Conservation (phyloP, 768 basidiomycete genomes). For the Suillus plorans region DNA sequence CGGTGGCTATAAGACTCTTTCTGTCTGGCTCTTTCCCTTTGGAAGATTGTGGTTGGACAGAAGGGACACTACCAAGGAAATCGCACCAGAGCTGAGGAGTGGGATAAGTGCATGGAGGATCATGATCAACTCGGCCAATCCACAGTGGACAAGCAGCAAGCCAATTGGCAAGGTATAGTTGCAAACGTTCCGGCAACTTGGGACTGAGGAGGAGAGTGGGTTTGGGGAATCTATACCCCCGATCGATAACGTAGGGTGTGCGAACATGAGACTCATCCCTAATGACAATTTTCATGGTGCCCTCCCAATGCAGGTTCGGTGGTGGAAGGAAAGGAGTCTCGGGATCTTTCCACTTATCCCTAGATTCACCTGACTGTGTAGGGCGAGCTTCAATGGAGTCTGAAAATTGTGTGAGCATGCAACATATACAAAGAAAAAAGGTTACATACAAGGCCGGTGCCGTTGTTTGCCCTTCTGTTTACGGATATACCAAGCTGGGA, state of each 20-base stretch:
- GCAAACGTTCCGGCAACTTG: not conserved
- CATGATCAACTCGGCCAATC: not conserved
- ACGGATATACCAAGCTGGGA: no score
- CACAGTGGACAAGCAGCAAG: not conserved
- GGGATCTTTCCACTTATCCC: not conserved
- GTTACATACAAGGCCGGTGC: no score
- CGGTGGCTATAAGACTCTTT: no score
- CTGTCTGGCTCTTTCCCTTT: no score
- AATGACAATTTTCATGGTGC: not conserved
- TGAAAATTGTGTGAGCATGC: no score
- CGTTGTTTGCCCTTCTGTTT: no score
- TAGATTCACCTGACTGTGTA: not conserved
- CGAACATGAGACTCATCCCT: not conserved
- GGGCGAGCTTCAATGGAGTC: not conserved
- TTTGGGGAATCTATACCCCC: not conserved
- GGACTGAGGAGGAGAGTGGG: not conserved
- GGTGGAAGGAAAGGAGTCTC: not conserved
- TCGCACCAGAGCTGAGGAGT: no score
- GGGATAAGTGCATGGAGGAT: no score
- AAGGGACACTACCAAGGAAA: no score
- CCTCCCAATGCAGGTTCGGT: not conserved
- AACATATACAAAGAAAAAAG: no score
- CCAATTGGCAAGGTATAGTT: conserved; percentile 3
- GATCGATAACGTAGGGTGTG: not conserved
- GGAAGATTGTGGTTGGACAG: no score